These are phyloP conservation scores for Russula compacta DNA, from an alignment of 768 basidiomycete species.

Conservation along the genomic window DNA sequence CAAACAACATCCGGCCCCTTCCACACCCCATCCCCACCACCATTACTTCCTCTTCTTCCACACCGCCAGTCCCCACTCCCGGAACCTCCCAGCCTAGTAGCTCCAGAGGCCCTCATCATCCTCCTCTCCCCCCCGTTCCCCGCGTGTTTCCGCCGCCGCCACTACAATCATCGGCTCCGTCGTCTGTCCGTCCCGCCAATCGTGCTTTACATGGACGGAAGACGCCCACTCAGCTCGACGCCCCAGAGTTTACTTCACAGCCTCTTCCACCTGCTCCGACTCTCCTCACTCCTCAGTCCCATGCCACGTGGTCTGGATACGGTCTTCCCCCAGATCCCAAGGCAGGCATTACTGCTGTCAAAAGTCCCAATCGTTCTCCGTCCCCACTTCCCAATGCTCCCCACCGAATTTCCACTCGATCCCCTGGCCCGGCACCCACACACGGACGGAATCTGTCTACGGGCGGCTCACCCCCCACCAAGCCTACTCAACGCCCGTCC, in stretches of 20 bases:
- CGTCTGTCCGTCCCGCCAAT: slow-evolving; percentile 25
- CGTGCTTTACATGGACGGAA: slow-evolving; percentile 31
- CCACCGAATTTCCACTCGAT: slow-evolving; percentile 24
- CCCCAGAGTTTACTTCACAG: slow-evolving; percentile 30
- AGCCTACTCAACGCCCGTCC: slow-evolving; percentile 33
- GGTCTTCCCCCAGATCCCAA: slow-evolving; percentile 57
- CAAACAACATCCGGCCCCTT: slow-evolving; percentile 36
- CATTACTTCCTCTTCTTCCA: slow-evolving; percentile 15
- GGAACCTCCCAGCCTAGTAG: slow-evolving; percentile 29
- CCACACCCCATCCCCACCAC: slow-evolving; percentile 33
- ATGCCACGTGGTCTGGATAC: slow-evolving; percentile 27
- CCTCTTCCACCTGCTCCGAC: slow-evolving; percentile 29
- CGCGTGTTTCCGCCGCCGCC: slow-evolving; percentile 43
- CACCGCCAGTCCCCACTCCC: slow-evolving; percentile 29
- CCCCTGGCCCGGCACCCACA: slow-evolving; percentile 25
- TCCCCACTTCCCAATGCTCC: slow-evolving; percentile 34
- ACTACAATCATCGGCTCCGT: slow-evolving; percentile 25
- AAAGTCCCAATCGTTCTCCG: slow-evolving; percentile 27
- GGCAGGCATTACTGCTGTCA: slow-evolving; percentile 38
- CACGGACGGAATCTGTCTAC: slow-evolving; percentile 50
- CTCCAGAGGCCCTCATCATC: slow-evolving; percentile 44
- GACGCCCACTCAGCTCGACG: slow-evolving; percentile 53
- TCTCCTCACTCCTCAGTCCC: slow-evolving; percentile 24
- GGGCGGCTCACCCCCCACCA: slow-evolving; percentile 25
- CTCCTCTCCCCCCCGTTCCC: slow-evolving; percentile 63